Evolutionary conservation across 225 moss, liverwort and hornwort species (phyloP), one percentile per base, ranked within the genome.

Genomic region (Takakia lepidozioides): DNA sequence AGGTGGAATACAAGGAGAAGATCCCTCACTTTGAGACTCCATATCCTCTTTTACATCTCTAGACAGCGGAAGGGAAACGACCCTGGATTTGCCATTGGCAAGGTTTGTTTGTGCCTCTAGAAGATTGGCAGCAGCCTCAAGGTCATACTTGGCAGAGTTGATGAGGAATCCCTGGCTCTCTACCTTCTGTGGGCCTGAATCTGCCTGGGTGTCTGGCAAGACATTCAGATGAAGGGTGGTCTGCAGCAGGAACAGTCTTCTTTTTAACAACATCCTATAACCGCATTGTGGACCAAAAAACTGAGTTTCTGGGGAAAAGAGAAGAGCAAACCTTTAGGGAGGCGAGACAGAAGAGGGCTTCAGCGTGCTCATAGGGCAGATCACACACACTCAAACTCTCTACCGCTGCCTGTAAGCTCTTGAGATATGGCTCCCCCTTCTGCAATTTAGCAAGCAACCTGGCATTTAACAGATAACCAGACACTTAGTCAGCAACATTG

Each of bases 321-420:
- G 6, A n/a, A 49, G n/a, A n/a, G n/a, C n/a, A 29, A 18, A 48
- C 57, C 46, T 58, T 58, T 18, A 46, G 24, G 22, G 32, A 20
- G 3, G 46, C 57, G 3, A 58, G 46, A 47, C 46, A 36, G 15
- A 47, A 58, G 10, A 58, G 57, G 17, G 57, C 57, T 22, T 58
- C 57, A 5, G 57, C 57, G 19, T 47, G 57, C 57, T 36, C 57
- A 25, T 44, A 35, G 14, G 57, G 57, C 19, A 58, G 29, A 16
- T 58, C 46, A 23, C 43, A 34, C 20, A 36, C 32, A 36, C 46
- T 58, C 34, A 58, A 46, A 15, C 46, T 38, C 29, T 58, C 57
- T 10, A 36, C 57, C 2, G 57, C 57, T n/a, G 57, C 57, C n/a
- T 58, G 57, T 19, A 58, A 46, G 22, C 57, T 58, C 10, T 48